Conservation (phyloP, 176 grass and related monocot genomes). For the Rhynchospora breviuscula region DNA sequence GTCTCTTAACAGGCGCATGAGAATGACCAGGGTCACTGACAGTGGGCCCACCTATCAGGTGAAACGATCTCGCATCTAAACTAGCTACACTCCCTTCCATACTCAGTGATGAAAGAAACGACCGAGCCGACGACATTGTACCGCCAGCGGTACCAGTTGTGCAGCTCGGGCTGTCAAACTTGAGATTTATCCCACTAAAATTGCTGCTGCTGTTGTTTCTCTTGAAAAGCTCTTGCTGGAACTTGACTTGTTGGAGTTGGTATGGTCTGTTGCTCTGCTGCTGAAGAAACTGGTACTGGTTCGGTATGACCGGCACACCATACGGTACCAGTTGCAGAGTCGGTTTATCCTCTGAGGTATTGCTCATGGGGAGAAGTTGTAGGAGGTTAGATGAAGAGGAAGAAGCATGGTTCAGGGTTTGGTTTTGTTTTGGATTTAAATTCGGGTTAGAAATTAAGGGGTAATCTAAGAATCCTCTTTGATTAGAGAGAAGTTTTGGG, state of each 20-base stretch:
- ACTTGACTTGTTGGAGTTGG: slow-evolving; percentile 50
- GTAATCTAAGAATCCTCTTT: slow-evolving; percentile 44
- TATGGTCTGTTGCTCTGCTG: slow-evolving; percentile 34
- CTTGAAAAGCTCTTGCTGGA: slow-evolving; percentile 69
- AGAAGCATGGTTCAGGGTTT: slow-evolving; percentile 15
- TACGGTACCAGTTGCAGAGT: slow-evolving; percentile 44
- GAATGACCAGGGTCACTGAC: slow-evolving; percentile 40
- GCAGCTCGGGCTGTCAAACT: slow-evolving; percentile 50
- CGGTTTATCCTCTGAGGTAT: slow-evolving; percentile 16
- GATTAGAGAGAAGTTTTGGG: slow-evolving; percentile 26
- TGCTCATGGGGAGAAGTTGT: slow-evolving; percentile 30
- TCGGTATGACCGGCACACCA: slow-evolving; percentile 31
- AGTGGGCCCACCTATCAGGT: slow-evolving; percentile 42
- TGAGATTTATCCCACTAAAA: slow-evolving; percentile 46
- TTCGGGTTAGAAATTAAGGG: slow-evolving; percentile 6
- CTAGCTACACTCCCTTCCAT: slow-evolving; percentile 65
- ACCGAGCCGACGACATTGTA: slow-evolving; percentile 48
- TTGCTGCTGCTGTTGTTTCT: slow-evolving; percentile 55
- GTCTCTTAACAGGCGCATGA: slow-evolving; percentile 36
- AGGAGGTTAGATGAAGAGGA: slow-evolving; percentile 32
- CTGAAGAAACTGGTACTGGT: slow-evolving; percentile 53
- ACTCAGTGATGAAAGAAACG: slow-evolving; percentile 70
- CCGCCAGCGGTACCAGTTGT: slow-evolving; percentile 27
- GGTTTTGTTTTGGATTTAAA: neutral
- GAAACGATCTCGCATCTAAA: slow-evolving; percentile 62